Evolutionary conservation across 164 flowering plant species (phyloP), one percentile per base, ranked within the genome.

Genomic region (Santalum album): DNA sequence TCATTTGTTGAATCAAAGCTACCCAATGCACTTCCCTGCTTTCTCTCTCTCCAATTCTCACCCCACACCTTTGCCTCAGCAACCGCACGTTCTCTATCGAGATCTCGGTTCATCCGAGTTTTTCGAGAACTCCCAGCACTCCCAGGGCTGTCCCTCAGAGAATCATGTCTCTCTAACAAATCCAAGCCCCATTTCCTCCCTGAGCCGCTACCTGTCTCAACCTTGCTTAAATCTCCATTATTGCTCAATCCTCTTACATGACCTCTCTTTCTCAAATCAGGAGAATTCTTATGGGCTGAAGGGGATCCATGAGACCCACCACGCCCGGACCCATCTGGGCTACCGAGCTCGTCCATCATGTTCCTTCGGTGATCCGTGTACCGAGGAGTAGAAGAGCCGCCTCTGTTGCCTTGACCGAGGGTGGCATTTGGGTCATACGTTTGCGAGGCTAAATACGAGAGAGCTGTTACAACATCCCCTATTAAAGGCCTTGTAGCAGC

Each of bases 401-500:
- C 73, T 57, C 75, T 67, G 65, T 57, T 81, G 45, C 62, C 70
- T 25, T 75, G 90, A 52, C 66, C 19, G 35, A 49, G 35, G 6
- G 80, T 59, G 47, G 79, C 78, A 69, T 75, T 75, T 38, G 86
- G 87, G 56, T 86, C 98, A 27, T 80, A 83, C 14, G 82, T 79
- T 69, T 90, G 98, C 16, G 98, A 85, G 35, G 91, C 95, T 46
- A 90, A 67, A 62, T 87, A 90, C 23, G 98, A 67, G 25, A 87
- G 80, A 29, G 98, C 98, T 18, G 98, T 87, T 54, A 90, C 95
- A 49, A 90, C 95, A 63, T 90, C 98, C 38, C 91, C 92, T 35
- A 87, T 90, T 11, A 86, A 79, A 65, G 98, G 98, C 62, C 98
- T 74, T 47, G 91, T 85, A n/a, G 96, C 80, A 32, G 98, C 96